These are phyloP conservation scores for Myxozyma melibiosi DNA, from an alignment of 805 yeast species.

Conservation along the genomic window DNA sequence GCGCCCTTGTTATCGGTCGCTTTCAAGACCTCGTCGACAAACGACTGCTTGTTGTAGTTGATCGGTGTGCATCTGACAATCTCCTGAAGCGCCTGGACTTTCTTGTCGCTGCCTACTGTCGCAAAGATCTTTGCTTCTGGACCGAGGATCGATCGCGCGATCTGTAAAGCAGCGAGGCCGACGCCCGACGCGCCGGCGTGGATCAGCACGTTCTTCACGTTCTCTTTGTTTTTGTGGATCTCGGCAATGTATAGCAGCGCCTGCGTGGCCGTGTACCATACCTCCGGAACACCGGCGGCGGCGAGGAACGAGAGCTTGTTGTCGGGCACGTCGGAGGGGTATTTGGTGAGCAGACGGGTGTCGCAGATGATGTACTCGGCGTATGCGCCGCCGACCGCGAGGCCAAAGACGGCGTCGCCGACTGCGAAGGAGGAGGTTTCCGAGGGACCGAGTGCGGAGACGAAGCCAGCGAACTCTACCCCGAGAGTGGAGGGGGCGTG, in stretches of 20 bases:
- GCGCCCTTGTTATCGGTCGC: conserved; percentile 34
- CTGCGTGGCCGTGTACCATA: conserved; percentile 46
- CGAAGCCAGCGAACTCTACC: conserved; percentile 44
- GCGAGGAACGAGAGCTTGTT: conserved; percentile 31
- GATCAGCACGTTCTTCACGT: conserved; percentile 38
- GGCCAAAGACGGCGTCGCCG: conserved; percentile 46
- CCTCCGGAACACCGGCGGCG: conserved; percentile 44
- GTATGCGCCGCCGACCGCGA: conserved; percentile 45
- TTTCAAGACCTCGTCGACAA: conserved; percentile 13
- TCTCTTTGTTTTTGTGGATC: conserved; percentile 38
- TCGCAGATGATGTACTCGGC: conserved; percentile 43
- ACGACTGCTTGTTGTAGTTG: conserved; percentile 37
- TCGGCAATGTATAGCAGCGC: conserved; percentile 36
- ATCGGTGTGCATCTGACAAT: conserved; percentile 30
- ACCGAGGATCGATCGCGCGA: conserved; percentile 41
- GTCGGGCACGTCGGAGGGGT: conserved; percentile 31
- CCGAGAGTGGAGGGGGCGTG: conserved; percentile 42
- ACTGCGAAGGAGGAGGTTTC: conserved; percentile 28
- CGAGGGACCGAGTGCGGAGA: conserved; percentile 37
- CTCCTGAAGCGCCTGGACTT: conserved; percentile 35
- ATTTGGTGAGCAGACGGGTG: conserved; percentile 33
- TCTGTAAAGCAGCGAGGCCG: conserved; percentile 44
- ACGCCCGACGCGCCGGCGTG: conserved; percentile 44
- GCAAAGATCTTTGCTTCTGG: conserved; percentile 42
- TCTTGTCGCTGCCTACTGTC: conserved; percentile 40